Base-by-base conservation (phyloP, 768 basidiomycete species). In the Mrakia gelida region DNA sequence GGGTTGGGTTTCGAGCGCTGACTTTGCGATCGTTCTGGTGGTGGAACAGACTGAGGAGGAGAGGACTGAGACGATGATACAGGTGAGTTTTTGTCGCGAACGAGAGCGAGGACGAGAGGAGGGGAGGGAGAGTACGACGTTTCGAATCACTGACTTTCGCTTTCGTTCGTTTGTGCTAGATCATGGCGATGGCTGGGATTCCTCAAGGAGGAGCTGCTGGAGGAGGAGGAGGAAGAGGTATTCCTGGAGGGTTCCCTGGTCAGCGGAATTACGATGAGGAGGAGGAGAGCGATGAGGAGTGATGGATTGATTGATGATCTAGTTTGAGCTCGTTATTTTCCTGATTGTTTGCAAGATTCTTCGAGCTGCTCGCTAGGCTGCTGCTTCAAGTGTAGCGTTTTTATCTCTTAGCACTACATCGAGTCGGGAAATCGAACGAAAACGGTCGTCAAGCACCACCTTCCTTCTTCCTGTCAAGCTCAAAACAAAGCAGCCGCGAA, bases 51-150 rank as follows among this genome's bases (percentile, higher is more conserved):
- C 81, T 1, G 73, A 80, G n/a, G 80, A 80, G 54, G 80, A 81
- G 59, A 38, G 82, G 74, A 76, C 81, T 18, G 79, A 79, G 56
- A 79, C 80, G 23, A 45, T 84, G 59, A 76, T 80, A 43, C 80
- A 79, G 73, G 80, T 84, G 80, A 81, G 81, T 75, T 56, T 65
- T 52, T 32, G 38, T 0, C 71, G 59, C 52, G 63, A 62, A 23
- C 32, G 21, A 7, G 16, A n/a, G 38, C 38, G 45, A 45, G 11
- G 45, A 45, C 1, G 45, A 45, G 45, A 45, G 45, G 45, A 15
- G 15, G 11, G 45, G 7, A 45, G 45, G 45, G 45, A 45, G 45
- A 45, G 45, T 38, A 16, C 9, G n/a, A 30, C 34, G 8, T 43
- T n/a, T 73, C 72, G 52, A 15, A 5, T 11, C 21, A 15, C 30